Base-by-base conservation (phyloP, 2,329 filamentous ascomycete species). In the Penicillium italicum region DNA sequence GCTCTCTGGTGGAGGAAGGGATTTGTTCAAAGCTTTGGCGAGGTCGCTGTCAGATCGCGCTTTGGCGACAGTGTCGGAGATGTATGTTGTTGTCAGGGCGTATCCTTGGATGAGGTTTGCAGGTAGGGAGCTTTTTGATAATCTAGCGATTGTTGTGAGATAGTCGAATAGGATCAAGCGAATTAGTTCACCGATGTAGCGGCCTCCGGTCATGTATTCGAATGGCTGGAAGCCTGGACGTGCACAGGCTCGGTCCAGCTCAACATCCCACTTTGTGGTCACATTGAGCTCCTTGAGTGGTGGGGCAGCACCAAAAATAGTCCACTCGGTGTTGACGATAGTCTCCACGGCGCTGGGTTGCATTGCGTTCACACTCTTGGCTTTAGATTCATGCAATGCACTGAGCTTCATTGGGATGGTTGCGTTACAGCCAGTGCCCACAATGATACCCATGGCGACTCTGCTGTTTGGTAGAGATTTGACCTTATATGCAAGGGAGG, bases 321-420 rank as follows among this genome's bases (percentile, higher is more conserved):
- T 89, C 87, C 88, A 92, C 73, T 94, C 90, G 0, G 90, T 93
- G 68, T 93, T 93, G 60, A 93, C 85, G 5, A 90, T 83, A 14
- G 91, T 86, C 62, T 84, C 86, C n/a, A 82, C 76, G 7, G 87
- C 79, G 12, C 78, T 74, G 1, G 77, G 70, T 54, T 74, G 71
- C 59, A 74, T 74, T 14, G 74, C 79, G 16, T 78, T 78, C 34
- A 83, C 73, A 7, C 78, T 59, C 65, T 73, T 48, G 76, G 84
- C 64, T 69, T 93, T 93, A 53, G 79, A 81, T 9, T 81, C 76
- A 58, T 88, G 83, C 18, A 94, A 76, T 54, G 79, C 81, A 44
- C 74, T 80, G 47, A 88, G 74, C 62, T 80, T 83, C 70, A 94
- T 81, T 0, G 88, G 85, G 38, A 93, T 85, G 1, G 90, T 93